phyloP scores from a whole-genome alignment of 2,329 filamentous ascomycete genomes.

The Epichloe brachyelytri region DNA sequence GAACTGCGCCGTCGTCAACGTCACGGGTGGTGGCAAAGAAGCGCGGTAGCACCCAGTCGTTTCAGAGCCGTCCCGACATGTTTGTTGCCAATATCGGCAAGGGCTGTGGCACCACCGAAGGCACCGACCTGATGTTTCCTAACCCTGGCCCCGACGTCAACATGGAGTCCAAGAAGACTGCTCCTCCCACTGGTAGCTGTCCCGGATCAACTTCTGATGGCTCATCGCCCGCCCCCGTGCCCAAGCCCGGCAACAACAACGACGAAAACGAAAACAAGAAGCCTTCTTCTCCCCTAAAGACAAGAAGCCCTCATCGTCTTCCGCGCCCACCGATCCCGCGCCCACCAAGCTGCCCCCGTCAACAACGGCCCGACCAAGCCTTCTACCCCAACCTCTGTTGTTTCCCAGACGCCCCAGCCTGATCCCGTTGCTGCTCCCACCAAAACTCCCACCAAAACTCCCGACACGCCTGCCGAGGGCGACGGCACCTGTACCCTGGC shows the following conservation, averaged over 20 bases:
- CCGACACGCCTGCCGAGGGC: neutral
- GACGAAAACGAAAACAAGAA: neutral
- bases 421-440: neutral
- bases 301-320: neutral
- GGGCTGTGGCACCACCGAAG: slow-evolving; percentile 45
- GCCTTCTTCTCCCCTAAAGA: neutral
- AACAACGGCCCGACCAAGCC: neutral
- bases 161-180: slow-evolving; percentile 22
- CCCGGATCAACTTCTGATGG: slow-evolving; percentile 2
- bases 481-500: neutral
- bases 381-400: neutral
- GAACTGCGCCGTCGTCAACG: slow-evolving; percentile 64
- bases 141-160: slow-evolving; percentile 46
- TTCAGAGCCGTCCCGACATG: slow-evolving; percentile 49
- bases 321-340: neutral
- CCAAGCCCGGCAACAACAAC: neutral
- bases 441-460: neutral
- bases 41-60: slow-evolving; percentile 24
- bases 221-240: neutral
- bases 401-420: neutral
- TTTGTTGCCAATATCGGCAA: slow-evolving; percentile 58
- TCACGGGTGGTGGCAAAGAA: slow-evolving; percentile 25
- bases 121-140: slow-evolving; percentile 50
- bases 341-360: neutral
- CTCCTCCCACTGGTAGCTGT: slow-evolving; percentile 23